Evolutionary conservation across 805 yeast species (phyloP), one percentile per base, ranked within the genome.

Genomic region (Candida sakaeoensis): DNA sequence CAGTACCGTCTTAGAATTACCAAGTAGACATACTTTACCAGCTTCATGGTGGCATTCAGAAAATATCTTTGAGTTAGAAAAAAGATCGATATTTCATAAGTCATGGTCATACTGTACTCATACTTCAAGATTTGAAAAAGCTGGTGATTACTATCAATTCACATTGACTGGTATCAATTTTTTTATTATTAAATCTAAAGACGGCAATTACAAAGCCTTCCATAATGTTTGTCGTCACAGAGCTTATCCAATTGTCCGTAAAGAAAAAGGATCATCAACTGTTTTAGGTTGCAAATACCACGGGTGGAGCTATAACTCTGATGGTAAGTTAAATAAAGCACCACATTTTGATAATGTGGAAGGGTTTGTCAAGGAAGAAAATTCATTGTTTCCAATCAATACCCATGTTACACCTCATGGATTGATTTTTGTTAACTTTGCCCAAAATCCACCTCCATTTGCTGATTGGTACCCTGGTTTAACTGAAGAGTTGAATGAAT

Each of bases 21-120:
- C 52, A 12, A 53, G 55, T 21, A 52, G 53, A 44, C 78, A 77
- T 57, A 78, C 84, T 0, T 65, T 78, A 33, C 84, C 84, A 21
- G 79, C 83, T 8, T 74, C 80, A 14, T 78, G 83, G 83, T 78
- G 82, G 82, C 74, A 75, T 14, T 74, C 80, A 8, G 76, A 74
- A 40, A 74, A 74, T 44, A 72, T 78, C 34, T 74, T 73, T 50
- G 82, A 78, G 32, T 61, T 77, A 41, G 84, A 78, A 52, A 78
- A 74, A 49, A 64, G 80, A 50, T 70, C 82, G 12, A 66, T 78
- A 44, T 78, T 78, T 57, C 65, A 71, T 51, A 70, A 74, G 53
- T 61, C 79, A 19, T 78, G 84, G 84, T 52, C 78, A 37, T 77
- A 58, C 55, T 70, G 75, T 40, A 68, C 69, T 6, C 84, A 78